These are phyloP conservation scores for Trichoderma gracile DNA, from an alignment of 2,329 filamentous ascomycete genomes.

Conservation along the genomic window DNA sequence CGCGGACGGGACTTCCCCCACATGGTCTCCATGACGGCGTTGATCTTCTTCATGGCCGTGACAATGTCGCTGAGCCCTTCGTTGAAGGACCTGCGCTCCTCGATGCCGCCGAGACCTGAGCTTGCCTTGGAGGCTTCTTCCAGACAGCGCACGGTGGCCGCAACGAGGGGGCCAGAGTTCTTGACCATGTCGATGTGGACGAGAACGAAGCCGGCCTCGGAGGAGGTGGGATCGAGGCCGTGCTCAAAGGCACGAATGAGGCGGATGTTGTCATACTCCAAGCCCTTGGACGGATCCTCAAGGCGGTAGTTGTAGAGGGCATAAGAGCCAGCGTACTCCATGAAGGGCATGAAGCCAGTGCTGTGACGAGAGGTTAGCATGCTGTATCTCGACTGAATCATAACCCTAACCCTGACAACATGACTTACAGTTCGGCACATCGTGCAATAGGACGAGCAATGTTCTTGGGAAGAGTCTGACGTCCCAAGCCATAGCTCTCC, in stretches of 20 bases:
- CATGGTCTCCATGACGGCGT: slow-evolving; percentile 84
- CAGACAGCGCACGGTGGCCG: slow-evolving; percentile 68
- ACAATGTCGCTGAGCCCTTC: slow-evolving; percentile 63
- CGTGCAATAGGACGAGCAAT: slow-evolving; percentile 81
- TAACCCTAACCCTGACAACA: background rate
- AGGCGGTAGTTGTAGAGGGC: slow-evolving; percentile 69
- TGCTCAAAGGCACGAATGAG: slow-evolving; percentile 90
- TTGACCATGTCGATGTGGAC: slow-evolving; percentile 96
- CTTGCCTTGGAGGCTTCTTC: slow-evolving; percentile 47
- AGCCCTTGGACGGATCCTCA: slow-evolving; percentile 55
- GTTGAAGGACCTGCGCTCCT: slow-evolving; percentile 61
- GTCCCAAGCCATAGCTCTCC: slow-evolving; percentile 74
- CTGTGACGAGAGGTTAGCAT: slow-evolving; percentile 34
- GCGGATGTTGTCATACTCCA: slow-evolving; percentile 69
- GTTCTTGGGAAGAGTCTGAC: slow-evolving; percentile 69
- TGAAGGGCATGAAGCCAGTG: slow-evolving; percentile 82
- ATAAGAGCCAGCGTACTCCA: slow-evolving; percentile 76
- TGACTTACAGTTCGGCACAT: slow-evolving; percentile 79
- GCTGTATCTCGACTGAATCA: background rate
- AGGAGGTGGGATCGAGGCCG: slow-evolving; percentile 81
- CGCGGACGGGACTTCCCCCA: slow-evolving; percentile 83
- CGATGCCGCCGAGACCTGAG: slow-evolving; percentile 29
- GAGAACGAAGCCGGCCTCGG: slow-evolving; percentile 93
- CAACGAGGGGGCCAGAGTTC: slow-evolving; percentile 76
- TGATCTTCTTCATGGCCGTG: slow-evolving; percentile 62